Base-by-base conservation (phyloP, 768 basidiomycete genomes). In the Leccinum ochraceum region DNA sequence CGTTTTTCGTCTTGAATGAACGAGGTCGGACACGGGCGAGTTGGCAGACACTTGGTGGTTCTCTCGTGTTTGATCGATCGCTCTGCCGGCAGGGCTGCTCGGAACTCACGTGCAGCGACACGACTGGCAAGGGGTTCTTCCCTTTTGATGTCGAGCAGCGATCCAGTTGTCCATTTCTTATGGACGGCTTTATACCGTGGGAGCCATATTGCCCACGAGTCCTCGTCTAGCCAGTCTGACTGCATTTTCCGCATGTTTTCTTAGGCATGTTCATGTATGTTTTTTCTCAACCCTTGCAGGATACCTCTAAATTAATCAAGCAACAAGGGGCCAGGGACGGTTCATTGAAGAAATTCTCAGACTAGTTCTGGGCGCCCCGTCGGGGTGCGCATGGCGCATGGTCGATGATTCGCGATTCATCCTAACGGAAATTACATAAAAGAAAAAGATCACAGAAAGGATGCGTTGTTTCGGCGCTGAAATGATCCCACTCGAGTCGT, bases 351-450 rank as follows among this genome's bases (percentile, higher is more conserved):
- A 52, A 20, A 63, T 50, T 46, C 44, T 46, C 11, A 20, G 9
- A 20, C 44, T 34, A 7, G 49, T 46, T 63, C 26, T 22, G 42
- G 20, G 54, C 32, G 34, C 32, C 30, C 50, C 55, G 20, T 54
- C 63, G 52, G 56, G 36, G 49, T 54, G 56, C 44, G 44, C 56
- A 24, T 53, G 63, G 63, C 63, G 36, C 39, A 44, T 52, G n/a
- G 13, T 46, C 42, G 36, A 36, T 28, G 20, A 58, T 26, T 56
- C 57, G 20, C 55, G 48, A 60, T 60, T 50, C 55, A 53, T 60
- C 28, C 42, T 11, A 52, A 8, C n/a, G 10, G 46, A 52, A 65
- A n/a, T 24, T 9, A 44, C n/a, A 44, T 44, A 44, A 36, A 53
- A n/a, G 46, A 49, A 56, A 24, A 50, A n/a, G n/a, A 56, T 13